Evolutionary conservation across 2,329 filamentous ascomycete species (phyloP).

Genomic region (Beauveria sp.): DNA sequence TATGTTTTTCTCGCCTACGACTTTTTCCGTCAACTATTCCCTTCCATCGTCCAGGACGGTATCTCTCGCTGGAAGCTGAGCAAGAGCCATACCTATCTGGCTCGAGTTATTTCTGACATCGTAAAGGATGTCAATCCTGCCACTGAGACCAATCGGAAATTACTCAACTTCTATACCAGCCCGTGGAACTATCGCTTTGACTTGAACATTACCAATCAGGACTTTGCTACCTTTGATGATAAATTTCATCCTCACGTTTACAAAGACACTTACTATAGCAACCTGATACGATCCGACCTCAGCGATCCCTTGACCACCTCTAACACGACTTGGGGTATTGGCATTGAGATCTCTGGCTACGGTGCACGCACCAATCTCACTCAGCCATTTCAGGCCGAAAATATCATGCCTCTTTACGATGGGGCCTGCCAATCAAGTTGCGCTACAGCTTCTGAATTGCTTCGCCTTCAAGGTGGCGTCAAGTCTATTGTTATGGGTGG

Average conservation of each 20-base stretch:
- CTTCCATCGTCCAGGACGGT: slow-evolving; percentile 30
- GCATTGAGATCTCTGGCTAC: slow-evolving; percentile 42
- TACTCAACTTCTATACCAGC: slow-evolving; percentile 37
- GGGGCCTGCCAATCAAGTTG: slow-evolving; percentile 19
- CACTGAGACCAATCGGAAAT: slow-evolving; percentile 28
- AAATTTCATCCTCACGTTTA: slow-evolving; percentile 34
- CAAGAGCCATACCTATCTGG: slow-evolving; percentile 35
- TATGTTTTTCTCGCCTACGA: slow-evolving; percentile 53
- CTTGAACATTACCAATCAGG: slow-evolving; percentile 39
- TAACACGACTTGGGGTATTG: slow-evolving; percentile 25
- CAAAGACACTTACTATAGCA: slow-evolving; percentile 47
- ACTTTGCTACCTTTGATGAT: slow-evolving; percentile 41
- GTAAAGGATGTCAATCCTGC: slow-evolving; percentile 37
- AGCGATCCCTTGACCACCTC: slow-evolving; percentile 32
- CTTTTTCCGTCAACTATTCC: slow-evolving; percentile 50
- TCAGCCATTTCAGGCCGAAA: slow-evolving; percentile 31
- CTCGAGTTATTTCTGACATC: slow-evolving; percentile 32
- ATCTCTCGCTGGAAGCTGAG: slow-evolving; percentile 32
- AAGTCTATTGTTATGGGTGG: slow-evolving; percentile 52
- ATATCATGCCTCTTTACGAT: slow-evolving; percentile 19
- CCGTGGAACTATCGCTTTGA: slow-evolving; percentile 45
- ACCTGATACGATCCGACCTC: slow-evolving; percentile 44
- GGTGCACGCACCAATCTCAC: slow-evolving; percentile 25
- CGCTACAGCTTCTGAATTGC: slow-evolving; percentile 30
- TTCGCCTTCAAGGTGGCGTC: slow-evolving; percentile 38